Conservation (phyloP, 2,329 filamentous ascomycete species). For the Thielaviopsis ethacetica region DNA sequence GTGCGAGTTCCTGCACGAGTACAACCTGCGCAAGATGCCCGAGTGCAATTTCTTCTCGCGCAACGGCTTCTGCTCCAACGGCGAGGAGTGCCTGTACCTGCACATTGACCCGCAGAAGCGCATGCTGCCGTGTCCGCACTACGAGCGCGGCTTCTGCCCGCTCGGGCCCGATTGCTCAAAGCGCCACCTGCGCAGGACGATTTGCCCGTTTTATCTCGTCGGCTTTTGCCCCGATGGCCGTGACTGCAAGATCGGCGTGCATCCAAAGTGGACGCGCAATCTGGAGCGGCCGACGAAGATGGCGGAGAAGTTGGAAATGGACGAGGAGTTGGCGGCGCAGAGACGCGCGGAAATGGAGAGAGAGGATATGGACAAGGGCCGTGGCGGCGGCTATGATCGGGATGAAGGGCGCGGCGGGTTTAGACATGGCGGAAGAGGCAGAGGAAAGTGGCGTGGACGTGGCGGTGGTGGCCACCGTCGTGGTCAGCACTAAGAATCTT, state of each 20-base stretch:
- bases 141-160: conserved; percentile 88
- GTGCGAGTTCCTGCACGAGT: conserved; percentile 97
- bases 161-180: conserved; percentile 76
- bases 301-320: conserved; percentile 42
- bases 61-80: conserved; percentile 89
- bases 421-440: conserved; percentile 19
- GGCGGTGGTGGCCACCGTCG: conserved; percentile 20
- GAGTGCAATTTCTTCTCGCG: conserved; percentile 94
- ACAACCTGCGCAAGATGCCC: conserved; percentile 94
- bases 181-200: conserved; percentile 65
- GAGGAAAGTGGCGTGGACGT: conserved; percentile 24
- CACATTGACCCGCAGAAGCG: conserved; percentile 74
- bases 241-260: conserved; percentile 62
- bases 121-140: conserved; percentile 70
- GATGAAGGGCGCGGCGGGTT: conserved; percentile 17
- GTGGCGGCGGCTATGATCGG: conserved; percentile 20
- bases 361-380: conserved; percentile 4
- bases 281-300: conserved; percentile 61
- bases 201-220: conserved; percentile 76
- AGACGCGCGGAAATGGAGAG: conserved; percentile 18
- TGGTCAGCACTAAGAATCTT: conserved; percentile 16
- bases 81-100: conserved; percentile 88
- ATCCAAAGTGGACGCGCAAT: conserved; percentile 66
- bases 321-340: conserved; percentile 22
- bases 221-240: conserved; percentile 83